Evolutionary conservation across 345 rosid genomes (phyloP).

Genomic region (Euclidium syriacum): DNA sequence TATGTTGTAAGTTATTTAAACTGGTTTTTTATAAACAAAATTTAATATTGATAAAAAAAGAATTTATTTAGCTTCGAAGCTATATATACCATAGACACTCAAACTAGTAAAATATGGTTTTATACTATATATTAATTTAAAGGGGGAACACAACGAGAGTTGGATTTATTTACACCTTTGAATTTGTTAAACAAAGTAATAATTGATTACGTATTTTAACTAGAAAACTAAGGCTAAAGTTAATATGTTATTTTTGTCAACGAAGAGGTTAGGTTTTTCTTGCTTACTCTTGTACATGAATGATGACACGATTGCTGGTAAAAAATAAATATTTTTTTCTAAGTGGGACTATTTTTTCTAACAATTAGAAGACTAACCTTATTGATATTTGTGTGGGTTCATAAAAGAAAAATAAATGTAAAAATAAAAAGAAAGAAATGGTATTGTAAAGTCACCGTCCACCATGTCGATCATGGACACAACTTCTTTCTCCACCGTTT

Average conservation of each 20-base stretch:
- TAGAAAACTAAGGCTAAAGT: not conserved
- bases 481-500: constrained; percentile 30
- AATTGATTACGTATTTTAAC: not conserved
- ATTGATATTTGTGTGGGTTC: not conserved
- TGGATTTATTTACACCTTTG: not conserved
- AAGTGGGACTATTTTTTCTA: not conserved
- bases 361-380: not conserved
- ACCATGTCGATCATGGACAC: constrained; percentile 41
- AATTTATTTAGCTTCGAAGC: not conserved
- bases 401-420: not conserved
- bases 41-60: no score
- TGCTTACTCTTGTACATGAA: not conserved
- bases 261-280: not conserved
- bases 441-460: constrained; percentile 34
- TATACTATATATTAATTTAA: no score
- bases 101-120: not conserved
- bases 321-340: not conserved
- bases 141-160: not conserved
- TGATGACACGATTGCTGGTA: constrained; percentile 1
- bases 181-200: not conserved
- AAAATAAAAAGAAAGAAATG: constrained; percentile 14
- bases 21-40: no score
- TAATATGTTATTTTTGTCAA: constrained; percentile 1
- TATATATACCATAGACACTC: not conserved
- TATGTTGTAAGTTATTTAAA: no score